Percentiles rank a stretch among this genome's conserved stretches.
These are phyloP conservation scores for Irpex lacteus DNA, from an alignment of 1,284 basidiomycete species.

Conservation along the genomic window DNA sequence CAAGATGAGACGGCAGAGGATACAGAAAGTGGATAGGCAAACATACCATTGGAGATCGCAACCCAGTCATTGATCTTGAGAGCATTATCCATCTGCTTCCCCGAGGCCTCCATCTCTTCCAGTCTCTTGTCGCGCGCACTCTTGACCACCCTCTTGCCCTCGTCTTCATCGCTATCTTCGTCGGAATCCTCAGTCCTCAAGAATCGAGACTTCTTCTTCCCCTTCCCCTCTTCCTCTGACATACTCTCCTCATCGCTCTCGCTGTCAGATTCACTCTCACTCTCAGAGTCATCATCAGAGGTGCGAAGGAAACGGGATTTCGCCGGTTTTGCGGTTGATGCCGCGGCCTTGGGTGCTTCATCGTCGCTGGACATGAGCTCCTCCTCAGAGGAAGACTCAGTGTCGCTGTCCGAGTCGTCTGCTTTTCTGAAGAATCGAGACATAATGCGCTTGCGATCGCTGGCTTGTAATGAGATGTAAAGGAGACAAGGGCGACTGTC, in stretches of 20 bases:
- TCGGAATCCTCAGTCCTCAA: constrained; percentile 49
- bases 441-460: constrained; percentile 41
- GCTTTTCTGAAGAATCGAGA: constrained; percentile 87
- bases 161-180: constrained; percentile 70
- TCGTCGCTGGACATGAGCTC: constrained; percentile 79
- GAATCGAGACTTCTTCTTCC: constrained; percentile 47
- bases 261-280: constrained; percentile 47
- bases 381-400: constrained; percentile 71
- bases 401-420: constrained; percentile 78
- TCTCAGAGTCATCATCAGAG: constrained; percentile 38
- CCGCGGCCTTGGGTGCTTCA: constrained; percentile 52
- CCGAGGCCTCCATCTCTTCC: constrained; percentile 87
- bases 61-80: constrained; percentile 98
- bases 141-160: constrained; percentile 71
- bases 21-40: neutral
- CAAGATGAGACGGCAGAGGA: neutral
- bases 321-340: constrained; percentile 50
- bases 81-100: constrained; percentile 92
- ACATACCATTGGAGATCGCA: constrained; percentile 81
- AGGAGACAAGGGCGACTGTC: neutral
- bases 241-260: constrained; percentile 38
- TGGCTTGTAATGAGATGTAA: neutral
- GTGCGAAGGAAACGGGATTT: constrained; percentile 76
- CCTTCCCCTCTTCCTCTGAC: constrained; percentile 35
- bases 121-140: constrained; percentile 86